Percentiles rank a stretch among this genome's conserved stretches.
phyloP scores from a whole-genome alignment of 192 early-diverging fungal species.

The Chytriomyces sp. region DNA sequence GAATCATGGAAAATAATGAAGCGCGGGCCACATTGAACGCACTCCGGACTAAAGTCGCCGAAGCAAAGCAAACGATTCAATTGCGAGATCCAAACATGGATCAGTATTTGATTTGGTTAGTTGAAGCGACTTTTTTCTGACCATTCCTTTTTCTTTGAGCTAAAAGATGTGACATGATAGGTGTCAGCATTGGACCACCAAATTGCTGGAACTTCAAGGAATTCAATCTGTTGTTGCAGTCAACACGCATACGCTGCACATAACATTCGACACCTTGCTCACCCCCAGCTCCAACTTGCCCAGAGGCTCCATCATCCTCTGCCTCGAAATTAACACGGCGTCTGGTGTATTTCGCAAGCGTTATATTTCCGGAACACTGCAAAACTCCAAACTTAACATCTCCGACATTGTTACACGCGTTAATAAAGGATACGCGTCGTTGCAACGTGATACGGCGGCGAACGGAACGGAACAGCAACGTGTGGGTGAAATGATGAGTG shows the following conservation, averaged over 20 bases:
- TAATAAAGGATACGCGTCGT: too few relatives aligned
- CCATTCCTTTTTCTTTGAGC: background rate
- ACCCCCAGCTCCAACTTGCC: too few relatives aligned
- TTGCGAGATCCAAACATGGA: constrained; percentile 30
- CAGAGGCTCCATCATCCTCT: too few relatives aligned
- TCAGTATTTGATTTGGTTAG: constrained; percentile 29
- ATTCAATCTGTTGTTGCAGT: constrained; percentile 8
- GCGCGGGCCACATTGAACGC: background rate
- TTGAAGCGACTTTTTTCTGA: background rate
- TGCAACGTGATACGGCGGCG: too few relatives aligned
- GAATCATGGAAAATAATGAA: too few relatives aligned
- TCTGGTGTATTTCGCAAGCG: too few relatives aligned
- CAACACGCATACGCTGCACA: background rate
- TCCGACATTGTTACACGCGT: constrained; percentile 14
- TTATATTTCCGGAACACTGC: too few relatives aligned
- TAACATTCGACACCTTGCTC: background rate
- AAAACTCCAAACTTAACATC: constrained; percentile 17
- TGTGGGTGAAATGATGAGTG: background rate
- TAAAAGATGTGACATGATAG: background rate
- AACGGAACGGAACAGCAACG: too few relatives aligned
- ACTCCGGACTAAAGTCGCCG: constrained; percentile 17
- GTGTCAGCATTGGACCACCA: constrained; percentile 32
- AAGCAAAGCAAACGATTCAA: constrained; percentile 12
- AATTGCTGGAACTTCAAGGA: constrained; percentile 33
- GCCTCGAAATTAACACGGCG: too few relatives aligned